Conservation (phyloP, 371 early-diverging fungal species). For the Circinella minor region DNA sequence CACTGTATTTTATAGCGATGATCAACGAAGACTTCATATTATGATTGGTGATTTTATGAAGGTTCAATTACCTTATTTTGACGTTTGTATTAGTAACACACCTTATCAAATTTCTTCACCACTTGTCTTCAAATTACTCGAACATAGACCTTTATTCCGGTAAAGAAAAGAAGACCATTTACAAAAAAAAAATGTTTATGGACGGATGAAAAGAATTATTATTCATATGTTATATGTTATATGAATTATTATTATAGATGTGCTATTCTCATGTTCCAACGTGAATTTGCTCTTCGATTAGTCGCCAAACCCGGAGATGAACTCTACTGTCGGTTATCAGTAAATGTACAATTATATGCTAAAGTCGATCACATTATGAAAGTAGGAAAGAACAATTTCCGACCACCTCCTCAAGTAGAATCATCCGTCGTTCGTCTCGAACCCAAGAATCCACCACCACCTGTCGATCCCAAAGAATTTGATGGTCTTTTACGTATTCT, state of each 20-base stretch:
- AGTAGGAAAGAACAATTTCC: constrained; percentile 97
- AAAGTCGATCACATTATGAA: constrained; percentile 98
- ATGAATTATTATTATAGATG: constrained; percentile 44
- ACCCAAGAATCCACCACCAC: constrained; percentile 93
- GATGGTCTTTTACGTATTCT: constrained; percentile 96
- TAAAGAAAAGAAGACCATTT: constrained; percentile 5
- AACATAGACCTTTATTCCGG: constrained; percentile 92
- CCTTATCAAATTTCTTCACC: constrained; percentile 99
- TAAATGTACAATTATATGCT: constrained; percentile 97
- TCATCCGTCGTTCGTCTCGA: constrained; percentile 96
- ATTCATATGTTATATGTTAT: background rate
- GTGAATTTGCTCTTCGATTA: constrained; percentile 99
- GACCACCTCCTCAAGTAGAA: constrained; percentile 99
- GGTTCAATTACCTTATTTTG: constrained; percentile 97
- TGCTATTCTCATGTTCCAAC: constrained; percentile 99
- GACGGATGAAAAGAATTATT: background rate
- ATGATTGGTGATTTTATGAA: constrained; percentile 98
- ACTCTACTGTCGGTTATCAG: constrained; percentile 95
- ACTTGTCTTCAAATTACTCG: constrained; percentile 95
- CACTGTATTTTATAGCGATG: constrained; percentile 53
- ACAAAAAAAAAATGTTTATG: too few relatives aligned
- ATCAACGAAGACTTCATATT: constrained; percentile 91
- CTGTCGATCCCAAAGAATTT: constrained; percentile 96
- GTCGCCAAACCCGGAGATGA: constrained; percentile 95
- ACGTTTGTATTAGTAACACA: constrained; percentile 99